Conservation (phyloP, 2,329 filamentous ascomycete species). For the Arachnomyces sp. region DNA sequence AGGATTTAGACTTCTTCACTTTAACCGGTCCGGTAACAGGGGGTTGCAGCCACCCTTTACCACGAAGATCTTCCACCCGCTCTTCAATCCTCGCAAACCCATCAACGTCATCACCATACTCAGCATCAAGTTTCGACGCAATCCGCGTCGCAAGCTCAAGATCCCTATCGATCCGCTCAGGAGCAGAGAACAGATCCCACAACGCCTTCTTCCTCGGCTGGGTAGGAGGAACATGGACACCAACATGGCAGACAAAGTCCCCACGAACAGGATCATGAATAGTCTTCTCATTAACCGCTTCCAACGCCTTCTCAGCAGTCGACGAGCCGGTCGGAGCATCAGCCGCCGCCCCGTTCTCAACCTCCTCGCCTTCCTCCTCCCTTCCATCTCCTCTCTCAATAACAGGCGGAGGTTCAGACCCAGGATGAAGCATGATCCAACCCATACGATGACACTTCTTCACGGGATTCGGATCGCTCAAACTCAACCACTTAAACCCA, state of each 20-base stretch:
- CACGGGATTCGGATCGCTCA: conserved; percentile 92
- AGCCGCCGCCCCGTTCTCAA: conserved; percentile 28
- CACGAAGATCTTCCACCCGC: conserved; percentile 70
- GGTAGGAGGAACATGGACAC: conserved; percentile 81
- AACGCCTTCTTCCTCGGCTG: conserved; percentile 88
- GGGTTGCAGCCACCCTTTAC: conserved; percentile 67
- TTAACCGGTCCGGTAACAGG: conserved; percentile 34
- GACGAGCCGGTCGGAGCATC: conserved; percentile 26
- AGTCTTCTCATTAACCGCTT: conserved; percentile 94
- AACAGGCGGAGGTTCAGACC: conserved; percentile 56
- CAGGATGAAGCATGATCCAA: conserved; percentile 92
- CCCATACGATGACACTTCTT: conserved; percentile 97
- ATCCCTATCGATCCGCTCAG: conserved; percentile 87
- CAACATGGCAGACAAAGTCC: conserved; percentile 95
- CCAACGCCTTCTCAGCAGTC: conserved; percentile 77
- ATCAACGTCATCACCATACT: conserved; percentile 69
- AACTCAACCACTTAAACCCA: conserved; percentile 89
- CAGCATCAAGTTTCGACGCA: conserved; percentile 74
- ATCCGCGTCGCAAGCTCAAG: conserved; percentile 73
- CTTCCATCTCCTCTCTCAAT: conserved; percentile 66
- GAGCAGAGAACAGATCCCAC: conserved; percentile 92
- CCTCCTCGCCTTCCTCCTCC: conserved; percentile 55
- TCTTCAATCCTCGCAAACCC: conserved; percentile 75
- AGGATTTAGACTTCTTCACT: conserved; percentile 47
- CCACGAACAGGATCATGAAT: conserved; percentile 90